Base-by-base conservation (phyloP, 1,284 basidiomycete genomes). In the Heliocybe sulcata region DNA sequence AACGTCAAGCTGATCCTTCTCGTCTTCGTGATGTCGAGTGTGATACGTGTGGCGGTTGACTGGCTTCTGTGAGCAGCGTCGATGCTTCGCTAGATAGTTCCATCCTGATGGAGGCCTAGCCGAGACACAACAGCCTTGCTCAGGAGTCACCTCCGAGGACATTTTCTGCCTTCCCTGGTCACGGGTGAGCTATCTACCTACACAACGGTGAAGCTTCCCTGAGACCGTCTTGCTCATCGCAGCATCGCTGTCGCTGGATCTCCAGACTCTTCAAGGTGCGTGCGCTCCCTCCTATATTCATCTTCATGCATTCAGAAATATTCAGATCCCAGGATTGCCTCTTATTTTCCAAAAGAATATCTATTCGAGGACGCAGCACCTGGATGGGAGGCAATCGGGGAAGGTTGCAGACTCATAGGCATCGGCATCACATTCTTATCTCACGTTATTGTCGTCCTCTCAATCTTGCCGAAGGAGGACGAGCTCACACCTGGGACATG, bases 161-260 rank as follows among this genome's bases (percentile, higher is more conserved):
- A 72, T 53, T 74, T 74, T 53, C 57, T 72, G 12, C 76, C 75
- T 0, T 62, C 60, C 45, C 54, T 77, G 10, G 72, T 67, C 16
- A 55, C 60, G 59, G 71, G 76, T 74, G 56, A 51, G 16, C 12
- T 1, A 12, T n/a, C 4, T 16, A 26, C 25, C 25, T 3, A 6
- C 12, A 49, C 8, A 8, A 6, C 16, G 6, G 23, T 10, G 10
- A 10, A 20, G 4, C 42, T 16, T 20, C 10, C 16, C 42, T 45
- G 16, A 45, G 38, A 8, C 8, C 16, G 14, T 26, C 20, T n/a
- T n/a, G 16, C 42, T 54, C 14, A 38, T 12, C 26, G 3, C 50
- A 31, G 23, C 20, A 3, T 47, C 1, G 22, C 22, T 45, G 51
- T 57, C 11, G 9, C 45, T 54, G 14, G 38, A 54, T 48, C 4